Base-by-base conservation (phyloP, 192 early-diverging fungal species). In the Backusella mclennaniae region DNA sequence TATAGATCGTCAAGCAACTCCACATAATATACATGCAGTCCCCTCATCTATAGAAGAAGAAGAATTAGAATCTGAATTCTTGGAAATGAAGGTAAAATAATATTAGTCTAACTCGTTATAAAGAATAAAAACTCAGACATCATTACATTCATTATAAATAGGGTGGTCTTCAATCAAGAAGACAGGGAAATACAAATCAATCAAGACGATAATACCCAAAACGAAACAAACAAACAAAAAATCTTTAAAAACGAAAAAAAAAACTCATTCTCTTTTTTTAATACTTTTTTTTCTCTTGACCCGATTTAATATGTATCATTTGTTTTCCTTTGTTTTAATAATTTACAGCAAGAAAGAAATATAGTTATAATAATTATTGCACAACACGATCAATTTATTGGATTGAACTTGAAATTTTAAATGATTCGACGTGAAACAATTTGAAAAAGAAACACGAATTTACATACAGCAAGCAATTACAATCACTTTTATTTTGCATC, bases 51-150 rank as follows among this genome's bases (percentile, higher is more conserved):
- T 74, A 35, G 80, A 82, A 42, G 76, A 77, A 41, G 80, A 77
- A n/a, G 80, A 82, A 72, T 41, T 82, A 15, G 80, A 77, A 33
- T 36, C 7, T 66, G 80, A 82, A 71, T 78, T 75, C 39, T 52
- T 78, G 69, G 38, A 35, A 19, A 75, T 82, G 76, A 82, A 82
- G 73, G 80, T 82, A 73, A 44, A 44, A 44, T 44, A 67, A 42
- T 39, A 49, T 5, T 17, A 6, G 15, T 0, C 49, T 52, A 35
- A 35, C 14, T 66, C 19, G 17, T 6, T 73, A 6, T 36, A 11
- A 68, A n/a, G 33, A 33, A 33, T 33, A 33, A 36, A 29, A 21
- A 68, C 26, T 63, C 12, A 68, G 29, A 11, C 6, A 36, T 38
- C 35, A 21, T 31, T 49, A 6, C 26, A 59, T 33, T 6, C 49